These are phyloP conservation scores for Fimicolochytrium jonesii DNA, from an alignment of 192 early-diverging fungal genomes.

Conservation along the genomic window DNA sequence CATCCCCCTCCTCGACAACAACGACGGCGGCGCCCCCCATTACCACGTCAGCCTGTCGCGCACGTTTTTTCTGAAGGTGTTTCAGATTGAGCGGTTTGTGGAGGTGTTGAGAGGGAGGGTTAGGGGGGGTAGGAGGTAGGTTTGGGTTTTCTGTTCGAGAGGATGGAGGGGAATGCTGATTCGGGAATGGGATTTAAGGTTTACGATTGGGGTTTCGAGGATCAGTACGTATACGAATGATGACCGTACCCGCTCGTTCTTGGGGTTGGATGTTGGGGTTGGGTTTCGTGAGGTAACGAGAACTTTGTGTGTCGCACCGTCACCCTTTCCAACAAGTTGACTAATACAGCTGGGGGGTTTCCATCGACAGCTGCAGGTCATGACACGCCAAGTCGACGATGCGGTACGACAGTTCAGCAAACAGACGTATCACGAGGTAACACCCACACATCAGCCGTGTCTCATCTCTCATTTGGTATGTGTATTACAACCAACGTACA, in stretches of 20 bases:
- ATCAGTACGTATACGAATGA: conserved; percentile 40
- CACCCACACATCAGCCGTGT: background rate
- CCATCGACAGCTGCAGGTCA: background rate
- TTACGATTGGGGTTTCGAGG: conserved; percentile 28
- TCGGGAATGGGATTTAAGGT: conserved; percentile 12
- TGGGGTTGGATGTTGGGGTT: conserved; percentile 40
- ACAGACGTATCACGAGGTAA: conserved; percentile 11
- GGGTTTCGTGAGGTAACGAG: conserved; percentile 37
- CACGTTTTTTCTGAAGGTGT: conserved; percentile 44
- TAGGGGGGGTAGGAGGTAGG: background rate
- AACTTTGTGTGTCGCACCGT: too few species aligned
- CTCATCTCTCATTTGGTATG: background rate
- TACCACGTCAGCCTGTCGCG: conserved; percentile 44
- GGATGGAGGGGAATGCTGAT: background rate
- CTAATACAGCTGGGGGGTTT: background rate
- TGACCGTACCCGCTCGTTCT: conserved; percentile 39
- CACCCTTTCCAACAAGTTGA: conserved; percentile 30
- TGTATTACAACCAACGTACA: too few species aligned
- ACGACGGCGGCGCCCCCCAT: too few species aligned
- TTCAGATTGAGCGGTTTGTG: conserved; percentile 39
- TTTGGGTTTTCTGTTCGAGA: background rate
- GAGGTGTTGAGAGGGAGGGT: conserved; percentile 20
- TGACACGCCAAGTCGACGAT: background rate
- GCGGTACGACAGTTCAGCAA: conserved; percentile 7
- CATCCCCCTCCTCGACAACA: conserved; percentile 10